These are phyloP conservation scores for Leishmania major DNA, from an alignment of 208 protist genomes.

Conservation along the genomic window DNA sequence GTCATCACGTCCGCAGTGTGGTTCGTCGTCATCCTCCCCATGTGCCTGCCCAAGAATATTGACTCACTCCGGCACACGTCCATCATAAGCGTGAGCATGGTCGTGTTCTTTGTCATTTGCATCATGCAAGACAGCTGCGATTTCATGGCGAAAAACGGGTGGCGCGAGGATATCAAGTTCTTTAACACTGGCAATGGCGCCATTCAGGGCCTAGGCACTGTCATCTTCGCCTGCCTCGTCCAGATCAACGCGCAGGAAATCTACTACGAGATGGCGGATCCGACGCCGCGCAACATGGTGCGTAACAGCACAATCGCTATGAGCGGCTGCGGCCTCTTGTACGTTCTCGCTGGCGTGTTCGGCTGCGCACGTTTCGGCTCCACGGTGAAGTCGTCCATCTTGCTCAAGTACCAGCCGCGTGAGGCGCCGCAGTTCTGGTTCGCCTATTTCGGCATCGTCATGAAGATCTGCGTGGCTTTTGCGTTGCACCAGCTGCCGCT, in stretches of 20 bases:
- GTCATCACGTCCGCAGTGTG: conserved; percentile 52
- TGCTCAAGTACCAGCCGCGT: conserved; percentile 67
- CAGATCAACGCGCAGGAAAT: conserved; percentile 64
- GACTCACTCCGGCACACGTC: conserved; percentile 69
- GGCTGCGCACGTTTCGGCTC: conserved; percentile 74
- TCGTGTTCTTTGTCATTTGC: conserved; percentile 68
- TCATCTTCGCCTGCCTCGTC: conserved; percentile 69
- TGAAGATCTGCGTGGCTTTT: conserved; percentile 81
- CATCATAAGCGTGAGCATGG: conserved; percentile 47
- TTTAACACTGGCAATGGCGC: conserved; percentile 39
- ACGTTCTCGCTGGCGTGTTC: conserved; percentile 74
- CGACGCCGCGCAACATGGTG: conserved; percentile 45
- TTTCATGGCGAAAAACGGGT: conserved; percentile 39
- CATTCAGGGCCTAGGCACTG: conserved; percentile 41
- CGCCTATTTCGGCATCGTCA: conserved; percentile 60
- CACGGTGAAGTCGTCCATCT: conserved; percentile 47
- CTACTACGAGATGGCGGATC: conserved; percentile 50
- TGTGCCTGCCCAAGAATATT: conserved; percentile 60
- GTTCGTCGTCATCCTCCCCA: conserved; percentile 66
- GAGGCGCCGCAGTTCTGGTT: conserved; percentile 49
- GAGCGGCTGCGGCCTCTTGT: conserved; percentile 49
- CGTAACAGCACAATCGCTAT: conserved; percentile 39
- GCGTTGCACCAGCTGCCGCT: conserved; percentile 59
- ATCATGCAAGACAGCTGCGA: conserved; percentile 39
- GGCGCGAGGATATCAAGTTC: conserved; percentile 40